Evolutionary conservation across 352 stramenopile species (phyloP), one percentile per base, ranked within the genome.

Genomic region (Peronosclerospora sorghi): DNA sequence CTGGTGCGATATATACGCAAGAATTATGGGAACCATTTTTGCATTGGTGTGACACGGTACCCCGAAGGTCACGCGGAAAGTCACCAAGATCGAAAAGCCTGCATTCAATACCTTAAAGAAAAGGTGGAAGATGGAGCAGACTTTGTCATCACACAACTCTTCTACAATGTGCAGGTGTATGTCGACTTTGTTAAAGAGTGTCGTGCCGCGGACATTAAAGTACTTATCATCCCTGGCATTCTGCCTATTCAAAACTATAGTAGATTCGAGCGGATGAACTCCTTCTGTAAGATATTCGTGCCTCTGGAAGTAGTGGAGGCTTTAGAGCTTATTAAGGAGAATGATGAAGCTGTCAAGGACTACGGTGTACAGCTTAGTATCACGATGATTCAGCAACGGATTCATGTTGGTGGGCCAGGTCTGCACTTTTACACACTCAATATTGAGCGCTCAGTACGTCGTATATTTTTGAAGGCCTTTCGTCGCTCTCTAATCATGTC

Each of bases 101-200:
- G 99, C 59, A 95, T 99, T 63, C 62, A 83, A 50, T 98, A 98
- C 68, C 65, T 99, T 14, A 98, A 99, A 59, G 70, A 92, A 41
- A 99, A 97, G 56, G 65, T 97, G 15, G 96, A 99, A 58, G 95
- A 96, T 14, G 96, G 96, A 40, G 94, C 92, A 24, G 94, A 98
- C 48, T 97, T 98, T 47, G 90, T 99, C 49, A 96, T 99, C 55
- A 98, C 95, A 24, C 96, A 99, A 81, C 97, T 99, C 67, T 99
- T 99, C 58, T 99, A 98, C 59, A 95, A 99, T 55, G 78, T 93
- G 17, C 61, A 91, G 29, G 89, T 97, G 37, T 99, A 96, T 69
- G 54, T 91, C 32, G 68, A 74, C 21, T 99, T 98, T 65, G 89
- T 98, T 15, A 66, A 91, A 35, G 76, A 91, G 42, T 96, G 85